These are phyloP conservation scores for Phialophora verrucosa DNA, from an alignment of 2,329 filamentous ascomycete genomes.

Conservation along the genomic window DNA sequence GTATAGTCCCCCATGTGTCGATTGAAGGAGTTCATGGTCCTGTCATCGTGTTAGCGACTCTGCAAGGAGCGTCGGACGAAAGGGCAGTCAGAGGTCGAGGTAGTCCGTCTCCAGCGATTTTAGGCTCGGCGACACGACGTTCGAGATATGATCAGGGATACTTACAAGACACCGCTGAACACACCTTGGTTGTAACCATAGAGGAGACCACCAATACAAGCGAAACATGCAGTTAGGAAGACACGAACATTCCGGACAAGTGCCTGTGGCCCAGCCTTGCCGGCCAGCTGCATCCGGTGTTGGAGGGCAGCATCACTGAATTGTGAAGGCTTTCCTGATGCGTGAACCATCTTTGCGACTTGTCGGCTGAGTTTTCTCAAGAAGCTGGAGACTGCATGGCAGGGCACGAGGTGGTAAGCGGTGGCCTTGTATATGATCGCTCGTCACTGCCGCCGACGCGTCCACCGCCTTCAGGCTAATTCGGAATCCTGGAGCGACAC, in stretches of 20 bases:
- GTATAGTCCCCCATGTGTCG: conserved; percentile 38
- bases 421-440: conserved; percentile 5
- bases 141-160: background rate
- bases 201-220: conserved; percentile 58
- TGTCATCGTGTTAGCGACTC: conserved; percentile 11
- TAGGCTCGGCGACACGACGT: background rate
- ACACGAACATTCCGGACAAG: conserved; percentile 60
- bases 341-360: conserved; percentile 32
- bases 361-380: background rate
- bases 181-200: conserved; percentile 80
- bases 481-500: conserved; percentile 16
- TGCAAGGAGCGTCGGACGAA: background rate
- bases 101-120: background rate
- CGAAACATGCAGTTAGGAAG: conserved; percentile 61
- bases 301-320: conserved; percentile 39
- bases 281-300: conserved; percentile 45
- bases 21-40: conserved; percentile 41
- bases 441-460: background rate
- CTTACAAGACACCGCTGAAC: conserved; percentile 70
- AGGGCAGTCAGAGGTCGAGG: background rate
- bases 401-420: conserved; percentile 1
- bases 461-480: conserved; percentile 30
- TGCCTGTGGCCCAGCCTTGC: conserved; percentile 54
- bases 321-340: conserved; percentile 30
- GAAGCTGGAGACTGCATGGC: conserved; percentile 5